phyloP scores from a whole-genome alignment of 441 rosid species.

The Brassica balearica region DNA sequence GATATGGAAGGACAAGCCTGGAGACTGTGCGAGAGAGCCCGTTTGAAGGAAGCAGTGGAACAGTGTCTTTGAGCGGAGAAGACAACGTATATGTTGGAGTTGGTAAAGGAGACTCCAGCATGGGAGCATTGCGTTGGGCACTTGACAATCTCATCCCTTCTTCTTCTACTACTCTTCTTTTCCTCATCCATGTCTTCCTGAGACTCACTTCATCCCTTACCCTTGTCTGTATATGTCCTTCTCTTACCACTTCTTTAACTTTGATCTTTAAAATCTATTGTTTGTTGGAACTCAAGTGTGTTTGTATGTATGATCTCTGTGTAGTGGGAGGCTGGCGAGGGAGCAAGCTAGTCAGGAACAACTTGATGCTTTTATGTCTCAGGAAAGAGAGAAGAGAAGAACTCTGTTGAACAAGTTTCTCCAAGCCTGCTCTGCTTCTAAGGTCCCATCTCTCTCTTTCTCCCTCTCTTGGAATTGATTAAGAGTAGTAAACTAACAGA shows the following conservation, averaged over 20 bases:
- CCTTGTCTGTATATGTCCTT: slow-evolving; percentile 57
- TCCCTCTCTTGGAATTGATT: not conserved
- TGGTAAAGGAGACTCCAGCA: slow-evolving; percentile 77
- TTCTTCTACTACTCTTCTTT: slow-evolving; percentile 51
- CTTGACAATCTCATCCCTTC: slow-evolving; percentile 46
- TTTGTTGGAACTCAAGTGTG: slow-evolving; percentile 16
- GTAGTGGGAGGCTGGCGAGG: slow-evolving; percentile 72
- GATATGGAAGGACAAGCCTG: slow-evolving; percentile 32
- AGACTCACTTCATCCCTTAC: slow-evolving; percentile 70
- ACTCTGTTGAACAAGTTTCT: slow-evolving; percentile 61
- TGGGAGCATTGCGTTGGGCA: slow-evolving; percentile 82
- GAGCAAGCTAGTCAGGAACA: slow-evolving; percentile 66
- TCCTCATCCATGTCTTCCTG: slow-evolving; percentile 75
- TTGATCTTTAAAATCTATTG: not conserved
- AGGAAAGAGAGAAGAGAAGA: slow-evolving; percentile 68
- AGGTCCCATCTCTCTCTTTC: slow-evolving; percentile 53
- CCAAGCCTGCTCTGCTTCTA: slow-evolving; percentile 57
- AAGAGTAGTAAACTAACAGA: slow-evolving; percentile 8
- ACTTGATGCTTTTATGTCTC: slow-evolving; percentile 64
- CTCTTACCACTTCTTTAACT: not conserved
- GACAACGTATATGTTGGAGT: slow-evolving; percentile 72
- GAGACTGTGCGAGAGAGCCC: slow-evolving; percentile 43
- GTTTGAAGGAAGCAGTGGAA: slow-evolving; percentile 53
- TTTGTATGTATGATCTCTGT: slow-evolving; percentile 13
- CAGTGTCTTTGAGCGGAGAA: slow-evolving; percentile 45